These are phyloP conservation scores for Cystobasidiopsis lactophilus DNA, from an alignment of 768 basidiomycete genomes.

Conservation along the genomic window DNA sequence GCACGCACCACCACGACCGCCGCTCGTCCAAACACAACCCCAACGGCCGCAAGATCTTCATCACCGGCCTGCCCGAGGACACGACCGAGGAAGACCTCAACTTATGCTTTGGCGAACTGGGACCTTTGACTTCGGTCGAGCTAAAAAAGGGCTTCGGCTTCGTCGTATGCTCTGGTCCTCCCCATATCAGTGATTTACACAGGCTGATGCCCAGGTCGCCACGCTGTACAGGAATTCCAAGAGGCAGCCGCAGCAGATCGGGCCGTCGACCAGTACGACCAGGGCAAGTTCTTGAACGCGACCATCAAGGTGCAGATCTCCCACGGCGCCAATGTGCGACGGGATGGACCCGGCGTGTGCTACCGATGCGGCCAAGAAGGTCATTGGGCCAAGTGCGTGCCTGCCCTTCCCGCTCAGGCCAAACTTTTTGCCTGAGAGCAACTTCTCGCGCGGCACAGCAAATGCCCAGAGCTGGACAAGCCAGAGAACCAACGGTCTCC, in stretches of 20 bases:
- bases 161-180: conserved; percentile 13
- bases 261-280: conserved; percentile 19
- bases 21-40: no score
- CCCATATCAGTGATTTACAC: not conserved
- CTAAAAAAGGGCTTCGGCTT: conserved; percentile 19
- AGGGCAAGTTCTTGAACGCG: conserved; percentile 19
- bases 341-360: conserved; percentile 3
- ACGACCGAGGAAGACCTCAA: conserved; percentile 17
- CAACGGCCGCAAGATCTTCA: conserved; percentile 15
- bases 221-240: conserved; percentile 12
- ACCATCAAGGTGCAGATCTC: conserved; percentile 19
- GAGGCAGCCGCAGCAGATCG: conserved; percentile 12
- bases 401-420: no score
- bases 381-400: conserved; percentile 6
- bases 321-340: not conserved
- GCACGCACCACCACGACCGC: no score
- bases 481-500: no score
- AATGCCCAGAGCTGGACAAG: no score
- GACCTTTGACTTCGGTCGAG: conserved; percentile 11
- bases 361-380: conserved; percentile 10
- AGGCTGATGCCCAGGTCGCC: not conserved
- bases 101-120: conserved; percentile 20
- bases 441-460: no score
- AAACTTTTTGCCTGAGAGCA: no score
- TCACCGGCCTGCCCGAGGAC: conserved; percentile 17